Base-by-base conservation (phyloP, 164 flowering plant species). In the grape (Vitis vinifera) region DNA sequence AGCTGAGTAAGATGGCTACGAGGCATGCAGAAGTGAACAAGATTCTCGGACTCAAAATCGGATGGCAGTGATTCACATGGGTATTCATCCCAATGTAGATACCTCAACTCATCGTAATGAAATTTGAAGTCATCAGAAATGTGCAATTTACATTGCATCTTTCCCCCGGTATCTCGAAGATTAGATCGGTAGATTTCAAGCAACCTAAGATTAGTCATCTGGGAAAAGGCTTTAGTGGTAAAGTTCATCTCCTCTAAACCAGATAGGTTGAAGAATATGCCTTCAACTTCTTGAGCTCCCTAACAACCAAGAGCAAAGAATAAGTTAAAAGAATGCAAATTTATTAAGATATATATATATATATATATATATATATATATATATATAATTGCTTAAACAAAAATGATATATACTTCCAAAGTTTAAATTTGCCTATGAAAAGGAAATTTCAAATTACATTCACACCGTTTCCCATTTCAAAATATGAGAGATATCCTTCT, bases 101-200 rank as follows among this genome's bases (percentile, higher is more conserved):
- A 64, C 19, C 73, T 55, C 19, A 71, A 65, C 23, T 55, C 56
- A 1, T 27, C 15, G 4, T 55, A 30, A 63, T 63, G 57, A 57
- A 8, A 47, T 15, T 0, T 56, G 29, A 55, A 51, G 9, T 44
- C 56, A 10, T 29, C 31, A 19, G 27, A 3, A 14, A 71, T 19
- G 29, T 64, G 49, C 13, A 56, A 30, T 37, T 19, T 31, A 31
- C 44, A 31, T 31, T 31, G 19, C 19, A 17, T 17, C 19, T 17
- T 17, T 17, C 19, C 19, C 19, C 19, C 19, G 19, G 19, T 17
- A 17, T 17, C 19, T 17, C 0, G 19, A 17, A 17, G 19, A 17
- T 31, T 31, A 31, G 44, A 3, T 7, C 44, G 44, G 44, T 31
- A 31, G 44, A 31, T 31, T 7, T 31, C 6, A 31, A 31, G 44